These are phyloP conservation scores for Gliomastix tumulicola DNA, from an alignment of 2,329 filamentous ascomycete species.

Conservation along the genomic window DNA sequence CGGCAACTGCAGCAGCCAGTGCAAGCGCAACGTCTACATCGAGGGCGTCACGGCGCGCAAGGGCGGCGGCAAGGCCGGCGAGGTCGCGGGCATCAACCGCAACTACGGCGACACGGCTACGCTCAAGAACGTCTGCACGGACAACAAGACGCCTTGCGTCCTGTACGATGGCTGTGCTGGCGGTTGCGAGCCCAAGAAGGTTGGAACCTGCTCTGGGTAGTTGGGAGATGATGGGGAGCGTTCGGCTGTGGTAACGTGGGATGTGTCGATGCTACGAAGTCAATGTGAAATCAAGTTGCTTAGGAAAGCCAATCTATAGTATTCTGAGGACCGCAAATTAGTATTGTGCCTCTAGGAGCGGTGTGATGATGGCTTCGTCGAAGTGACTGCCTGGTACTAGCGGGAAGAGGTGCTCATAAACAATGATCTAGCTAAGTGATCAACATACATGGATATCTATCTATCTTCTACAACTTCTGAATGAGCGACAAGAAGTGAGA, in stretches of 20 bases:
- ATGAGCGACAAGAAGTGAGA: slow-evolving; percentile 1
- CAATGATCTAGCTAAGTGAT: too few species aligned
- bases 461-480: slow-evolving; percentile 1
- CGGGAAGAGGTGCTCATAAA: too few species aligned
- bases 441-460: too few species aligned
- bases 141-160: slow-evolving; percentile 11
- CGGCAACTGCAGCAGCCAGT: slow-evolving; percentile 29
- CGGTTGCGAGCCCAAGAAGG: slow-evolving; percentile 16
- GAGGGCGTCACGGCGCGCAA: slow-evolving; percentile 26
- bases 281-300: too few species aligned
- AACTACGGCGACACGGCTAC: slow-evolving; percentile 22
- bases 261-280: too few species aligned
- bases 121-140: slow-evolving; percentile 15
- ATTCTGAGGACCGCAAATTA: too few species aligned
- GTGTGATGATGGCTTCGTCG: too few species aligned
- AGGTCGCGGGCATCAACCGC: slow-evolving; percentile 28
- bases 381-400: too few species aligned
- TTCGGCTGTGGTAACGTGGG: too few species aligned
- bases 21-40: slow-evolving; percentile 32
- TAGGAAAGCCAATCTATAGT: too few species aligned
- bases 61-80: slow-evolving; percentile 26
- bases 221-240: too few species aligned
- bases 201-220: slow-evolving; percentile 15
- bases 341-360: too few species aligned
- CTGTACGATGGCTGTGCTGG: slow-evolving; percentile 17